These are phyloP conservation scores for Sporisorium graminicola DNA, from an alignment of 1,284 basidiomycete genomes.

Conservation along the genomic window DNA sequence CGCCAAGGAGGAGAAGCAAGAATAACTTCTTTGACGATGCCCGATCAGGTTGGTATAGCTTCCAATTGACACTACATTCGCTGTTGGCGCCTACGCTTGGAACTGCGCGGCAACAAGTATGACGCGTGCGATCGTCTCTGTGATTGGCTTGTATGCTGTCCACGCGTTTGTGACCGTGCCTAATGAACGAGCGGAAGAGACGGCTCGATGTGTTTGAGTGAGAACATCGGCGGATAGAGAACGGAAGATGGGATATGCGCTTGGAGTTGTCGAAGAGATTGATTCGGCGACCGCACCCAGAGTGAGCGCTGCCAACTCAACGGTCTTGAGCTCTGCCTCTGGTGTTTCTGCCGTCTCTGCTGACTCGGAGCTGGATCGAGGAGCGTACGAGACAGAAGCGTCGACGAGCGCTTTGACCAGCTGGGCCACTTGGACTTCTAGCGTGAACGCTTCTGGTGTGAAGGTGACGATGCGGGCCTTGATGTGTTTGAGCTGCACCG, in stretches of 20 bases:
- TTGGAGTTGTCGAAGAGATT: constrained; percentile 28
- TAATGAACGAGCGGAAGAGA: background rate
- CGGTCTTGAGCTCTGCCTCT: background rate
- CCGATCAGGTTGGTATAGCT: background rate
- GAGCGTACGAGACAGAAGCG: constrained; percentile 5
- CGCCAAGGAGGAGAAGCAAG: background rate
- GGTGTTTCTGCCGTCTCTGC: background rate
- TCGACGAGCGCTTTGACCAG: constrained; percentile 28
- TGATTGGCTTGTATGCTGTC: constrained; percentile 31
- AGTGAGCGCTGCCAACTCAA: constrained; percentile 16
- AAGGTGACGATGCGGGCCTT: constrained; percentile 21
- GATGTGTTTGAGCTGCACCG: constrained; percentile 21
- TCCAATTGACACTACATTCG: background rate
- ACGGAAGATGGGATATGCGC: constrained; percentile 29
- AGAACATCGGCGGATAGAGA: constrained; percentile 28
- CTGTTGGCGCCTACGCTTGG: constrained; percentile 6
- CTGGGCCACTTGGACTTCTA: constrained; percentile 20
- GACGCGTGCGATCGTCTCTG: constrained; percentile 26
- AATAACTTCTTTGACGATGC: background rate
- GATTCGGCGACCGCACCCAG: constrained; percentile 26
- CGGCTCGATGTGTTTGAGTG: constrained; percentile 15
- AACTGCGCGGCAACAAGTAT: constrained; percentile 36
- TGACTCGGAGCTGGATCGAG: background rate
- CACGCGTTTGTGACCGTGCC: constrained; percentile 3
- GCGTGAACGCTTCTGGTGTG: constrained; percentile 6